Evolutionary conservation across 768 basidiomycete species (phyloP).

Genomic region (Floccularia luteovirens): DNA sequence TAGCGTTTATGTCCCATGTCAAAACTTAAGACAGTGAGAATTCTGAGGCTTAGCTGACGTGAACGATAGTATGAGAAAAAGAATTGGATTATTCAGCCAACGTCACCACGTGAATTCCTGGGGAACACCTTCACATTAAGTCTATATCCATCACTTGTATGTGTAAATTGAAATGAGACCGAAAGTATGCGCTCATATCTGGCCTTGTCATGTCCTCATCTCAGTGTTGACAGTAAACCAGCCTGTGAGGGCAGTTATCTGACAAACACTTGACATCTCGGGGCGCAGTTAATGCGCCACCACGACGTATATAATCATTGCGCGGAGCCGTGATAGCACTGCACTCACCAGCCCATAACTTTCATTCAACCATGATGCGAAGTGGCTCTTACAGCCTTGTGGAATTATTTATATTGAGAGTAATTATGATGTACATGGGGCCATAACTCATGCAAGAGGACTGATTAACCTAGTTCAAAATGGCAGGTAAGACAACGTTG

Average conservation of each 20-base stretch:
- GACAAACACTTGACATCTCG: slow-evolving; percentile 15
- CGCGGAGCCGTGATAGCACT: slow-evolving; percentile 3
- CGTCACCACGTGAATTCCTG: too few species aligned
- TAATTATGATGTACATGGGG: slow-evolving; percentile 13
- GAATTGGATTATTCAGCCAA: too few species aligned
- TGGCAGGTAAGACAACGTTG: slow-evolving; percentile 7
- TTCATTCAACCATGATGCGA: too few species aligned
- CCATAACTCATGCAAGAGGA: slow-evolving; percentile 67
- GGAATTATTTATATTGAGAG: slow-evolving; percentile 9
- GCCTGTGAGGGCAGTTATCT: slow-evolving; percentile 39
- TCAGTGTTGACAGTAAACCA: slow-evolving; percentile 40
- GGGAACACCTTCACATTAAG: too few species aligned
- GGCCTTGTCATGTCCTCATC: slow-evolving; percentile 75
- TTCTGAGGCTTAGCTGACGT: too few species aligned
- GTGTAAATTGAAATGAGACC: neutral
- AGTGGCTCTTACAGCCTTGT: neutral
- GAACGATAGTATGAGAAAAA: too few species aligned
- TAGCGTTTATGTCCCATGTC: too few species aligned
- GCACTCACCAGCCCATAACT: too few species aligned
- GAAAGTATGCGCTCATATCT: slow-evolving; percentile 61
- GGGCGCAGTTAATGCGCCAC: slow-evolving; percentile 41
- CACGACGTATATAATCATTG: slow-evolving; percentile 64
- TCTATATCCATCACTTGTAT: neutral
- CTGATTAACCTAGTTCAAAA: slow-evolving; percentile 68
- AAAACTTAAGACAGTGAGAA: too few species aligned